phyloP scores from a whole-genome alignment of 176 grass and related monocot species.

The Saccharum officinarum region DNA sequence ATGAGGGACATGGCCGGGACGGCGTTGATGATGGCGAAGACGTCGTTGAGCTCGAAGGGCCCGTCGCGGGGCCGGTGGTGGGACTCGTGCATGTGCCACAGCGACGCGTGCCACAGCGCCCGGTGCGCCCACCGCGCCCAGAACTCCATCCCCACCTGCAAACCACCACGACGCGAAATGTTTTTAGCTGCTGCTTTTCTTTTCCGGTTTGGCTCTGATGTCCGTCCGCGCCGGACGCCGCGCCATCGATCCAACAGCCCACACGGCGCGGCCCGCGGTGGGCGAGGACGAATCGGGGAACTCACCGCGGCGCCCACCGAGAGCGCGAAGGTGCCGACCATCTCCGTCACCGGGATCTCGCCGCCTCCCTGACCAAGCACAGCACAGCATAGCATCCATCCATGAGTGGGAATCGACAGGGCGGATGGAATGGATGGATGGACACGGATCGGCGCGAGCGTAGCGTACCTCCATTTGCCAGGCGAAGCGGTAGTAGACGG shows the following conservation, averaged over 20 bases:
- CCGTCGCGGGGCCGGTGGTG: constrained; percentile 85
- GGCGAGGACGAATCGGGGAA: background rate
- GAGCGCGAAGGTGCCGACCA: constrained; percentile 92
- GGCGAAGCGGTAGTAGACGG: constrained; percentile 95
- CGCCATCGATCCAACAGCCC: too few species aligned
- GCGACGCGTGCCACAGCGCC: constrained; percentile 78
- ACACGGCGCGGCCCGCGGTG: too few species aligned
- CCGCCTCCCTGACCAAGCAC: constrained; percentile 67
- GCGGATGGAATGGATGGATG: background rate
- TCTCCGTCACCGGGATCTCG: constrained; percentile 85
- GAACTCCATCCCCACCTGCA: constrained; percentile 88
- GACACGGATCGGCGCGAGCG: background rate
- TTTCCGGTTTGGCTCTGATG: background rate
- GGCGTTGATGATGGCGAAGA: constrained; percentile 91
- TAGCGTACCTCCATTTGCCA: constrained; percentile 90
- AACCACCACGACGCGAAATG: background rate
- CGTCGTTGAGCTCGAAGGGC: constrained; percentile 94
- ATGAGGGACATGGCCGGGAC: constrained; percentile 75
- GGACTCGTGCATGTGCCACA: constrained; percentile 93
- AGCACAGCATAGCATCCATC: background rate
- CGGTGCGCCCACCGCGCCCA: constrained; percentile 88
- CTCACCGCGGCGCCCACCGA: constrained; percentile 93
- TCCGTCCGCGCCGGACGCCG: too few species aligned
- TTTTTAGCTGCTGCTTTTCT: background rate
- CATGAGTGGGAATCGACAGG: background rate